These are phyloP conservation scores for Collybia nuda DNA, from an alignment of 768 basidiomycete species.

Conservation along the genomic window DNA sequence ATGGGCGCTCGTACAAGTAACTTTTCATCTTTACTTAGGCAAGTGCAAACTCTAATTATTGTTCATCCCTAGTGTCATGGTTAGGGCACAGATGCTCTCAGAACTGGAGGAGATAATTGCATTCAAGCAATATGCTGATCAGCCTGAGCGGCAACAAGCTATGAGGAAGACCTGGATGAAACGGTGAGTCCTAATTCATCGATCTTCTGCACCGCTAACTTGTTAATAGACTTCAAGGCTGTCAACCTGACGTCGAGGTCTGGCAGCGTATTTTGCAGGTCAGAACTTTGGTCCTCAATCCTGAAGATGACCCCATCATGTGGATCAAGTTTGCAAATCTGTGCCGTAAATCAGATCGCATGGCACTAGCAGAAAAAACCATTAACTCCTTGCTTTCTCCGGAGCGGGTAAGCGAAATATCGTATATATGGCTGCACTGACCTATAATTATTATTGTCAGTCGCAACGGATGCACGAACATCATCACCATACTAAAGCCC, in stretches of 20 bases:
- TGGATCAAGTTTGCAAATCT: slow-evolving; percentile 99
- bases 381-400: slow-evolving; percentile 88
- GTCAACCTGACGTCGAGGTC: slow-evolving; percentile 97
- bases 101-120: slow-evolving; percentile 97
- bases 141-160: slow-evolving; percentile 86
- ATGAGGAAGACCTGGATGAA: slow-evolving; percentile 98
- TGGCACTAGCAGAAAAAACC: slow-evolving; percentile 95
- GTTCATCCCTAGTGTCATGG: slow-evolving; percentile 68
- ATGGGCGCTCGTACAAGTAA: slow-evolving; percentile 96
- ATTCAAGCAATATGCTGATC: slow-evolving; percentile 93
- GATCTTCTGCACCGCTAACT: background rate
- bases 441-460: slow-evolving; percentile 17
- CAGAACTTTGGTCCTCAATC: slow-evolving; percentile 87
- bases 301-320: slow-evolving; percentile 93
- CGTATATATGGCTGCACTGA: background rate
- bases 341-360: slow-evolving; percentile 92
- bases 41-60: background rate
- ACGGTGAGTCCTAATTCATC: slow-evolving; percentile 51
- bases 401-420: slow-evolving; percentile 48
- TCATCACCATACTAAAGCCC: slow-evolving; percentile 64
- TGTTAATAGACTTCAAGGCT: slow-evolving; percentile 75
- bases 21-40: slow-evolving; percentile 17
- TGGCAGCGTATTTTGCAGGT: slow-evolving; percentile 99
- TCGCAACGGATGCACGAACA: slow-evolving; percentile 50
- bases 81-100: slow-evolving; percentile 97